Conservation (phyloP, 345 rosid genomes). For the Murraya koenigii region DNA sequence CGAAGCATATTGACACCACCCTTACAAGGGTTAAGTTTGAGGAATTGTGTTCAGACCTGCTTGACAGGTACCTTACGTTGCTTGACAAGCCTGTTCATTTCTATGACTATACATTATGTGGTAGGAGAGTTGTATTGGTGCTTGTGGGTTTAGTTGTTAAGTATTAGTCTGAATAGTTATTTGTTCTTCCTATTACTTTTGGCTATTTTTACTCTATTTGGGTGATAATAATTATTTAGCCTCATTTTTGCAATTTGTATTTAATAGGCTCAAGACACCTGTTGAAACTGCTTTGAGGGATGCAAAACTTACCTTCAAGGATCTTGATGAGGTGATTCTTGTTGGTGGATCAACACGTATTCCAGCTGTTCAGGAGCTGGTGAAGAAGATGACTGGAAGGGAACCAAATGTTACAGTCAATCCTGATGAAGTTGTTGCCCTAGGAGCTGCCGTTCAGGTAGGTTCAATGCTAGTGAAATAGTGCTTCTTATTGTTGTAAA, state of each 20-base stretch:
- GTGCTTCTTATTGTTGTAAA: neutral
- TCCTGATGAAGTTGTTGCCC: conserved; percentile 98
- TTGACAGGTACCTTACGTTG: conserved; percentile 62
- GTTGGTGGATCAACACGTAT: conserved; percentile 99
- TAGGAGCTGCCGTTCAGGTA: conserved; percentile 99
- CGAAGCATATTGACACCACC: conserved; percentile 93
- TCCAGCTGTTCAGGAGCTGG: conserved; percentile 94
- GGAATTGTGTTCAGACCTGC: conserved; percentile 84
- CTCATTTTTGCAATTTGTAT: neutral
- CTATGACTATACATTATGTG: neutral
- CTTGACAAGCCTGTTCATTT: neutral
- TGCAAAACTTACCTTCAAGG: conserved; percentile 83
- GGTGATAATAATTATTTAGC: too few species aligned
- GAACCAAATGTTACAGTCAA: conserved; percentile 96
- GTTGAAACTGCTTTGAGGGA: conserved; percentile 85
- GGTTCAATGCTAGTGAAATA: neutral
- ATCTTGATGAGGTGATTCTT: conserved; percentile 92
- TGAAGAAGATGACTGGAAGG: conserved; percentile 84
- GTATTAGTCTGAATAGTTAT: neutral
- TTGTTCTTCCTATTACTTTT: neutral
- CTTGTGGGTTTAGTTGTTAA: neutral
- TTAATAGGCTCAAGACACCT: conserved; percentile 70
- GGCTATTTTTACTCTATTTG: neutral
- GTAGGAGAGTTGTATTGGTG: neutral
- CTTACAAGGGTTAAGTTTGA: conserved; percentile 91